phyloP scores from a whole-genome alignment of 75 land plant genomes.

The Picea glauca region DNA sequence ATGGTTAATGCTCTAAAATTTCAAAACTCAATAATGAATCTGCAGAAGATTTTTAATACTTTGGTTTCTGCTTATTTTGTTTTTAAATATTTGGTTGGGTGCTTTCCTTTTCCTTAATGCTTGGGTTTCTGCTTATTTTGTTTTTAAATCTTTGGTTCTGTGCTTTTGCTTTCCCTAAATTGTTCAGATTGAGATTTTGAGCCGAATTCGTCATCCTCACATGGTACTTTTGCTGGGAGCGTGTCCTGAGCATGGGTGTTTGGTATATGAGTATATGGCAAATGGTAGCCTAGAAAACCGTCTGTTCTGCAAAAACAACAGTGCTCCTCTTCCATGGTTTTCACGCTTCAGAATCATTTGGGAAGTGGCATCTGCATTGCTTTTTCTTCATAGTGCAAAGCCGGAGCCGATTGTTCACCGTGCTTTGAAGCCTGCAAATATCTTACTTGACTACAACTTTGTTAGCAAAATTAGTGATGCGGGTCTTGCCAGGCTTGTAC shows the following conservation, averaged over 20 bases:
- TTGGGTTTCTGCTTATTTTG: no score
- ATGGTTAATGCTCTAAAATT: neutral
- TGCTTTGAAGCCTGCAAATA: constrained; percentile 74
- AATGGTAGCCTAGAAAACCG: constrained; percentile 54
- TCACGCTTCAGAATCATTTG: constrained; percentile 55
- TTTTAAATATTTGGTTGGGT: no score
- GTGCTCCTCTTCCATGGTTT: constrained; percentile 56
- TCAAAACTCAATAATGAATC: neutral
- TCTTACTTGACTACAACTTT: constrained; percentile 58
- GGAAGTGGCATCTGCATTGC: constrained; percentile 70
- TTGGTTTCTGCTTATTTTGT: neutral
- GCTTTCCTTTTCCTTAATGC: no score
- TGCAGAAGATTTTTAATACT: no score
- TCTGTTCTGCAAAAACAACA: constrained; percentile 22
- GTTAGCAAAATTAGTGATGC: constrained; percentile 79
- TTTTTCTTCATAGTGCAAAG: constrained; percentile 54
- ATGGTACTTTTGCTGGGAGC: constrained; percentile 47
- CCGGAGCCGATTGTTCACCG: constrained; percentile 69
- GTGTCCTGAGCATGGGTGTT: constrained; percentile 39
- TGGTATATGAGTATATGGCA: constrained; percentile 47
- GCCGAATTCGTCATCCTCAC: constrained; percentile 39
- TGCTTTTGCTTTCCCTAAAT: neutral
- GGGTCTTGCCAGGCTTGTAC: constrained; percentile 56
- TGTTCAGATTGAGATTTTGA: constrained; percentile 44
- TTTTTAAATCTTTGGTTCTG: no score